Percentiles rank a stretch among this genome's conserved stretches.
These are phyloP conservation scores for Teratosphaeria destructans DNA, from an alignment of 2,329 filamentous ascomycete genomes.

Conservation along the genomic window DNA sequence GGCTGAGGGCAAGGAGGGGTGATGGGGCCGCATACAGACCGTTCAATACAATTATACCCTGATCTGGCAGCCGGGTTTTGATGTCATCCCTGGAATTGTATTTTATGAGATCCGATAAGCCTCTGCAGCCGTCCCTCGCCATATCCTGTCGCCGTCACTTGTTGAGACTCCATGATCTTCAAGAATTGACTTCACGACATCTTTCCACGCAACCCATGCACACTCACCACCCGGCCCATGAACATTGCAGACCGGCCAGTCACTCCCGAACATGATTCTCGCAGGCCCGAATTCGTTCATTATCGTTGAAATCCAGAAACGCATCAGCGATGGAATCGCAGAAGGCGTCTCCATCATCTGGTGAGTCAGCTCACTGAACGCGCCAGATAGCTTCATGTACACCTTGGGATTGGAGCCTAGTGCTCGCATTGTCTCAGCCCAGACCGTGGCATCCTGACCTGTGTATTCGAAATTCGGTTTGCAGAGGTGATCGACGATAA, in stretches of 20 bases:
- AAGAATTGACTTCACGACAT: constrained; percentile 58
- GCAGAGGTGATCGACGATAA: constrained; percentile 78
- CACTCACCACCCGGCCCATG: constrained; percentile 44
- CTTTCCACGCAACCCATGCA: constrained; percentile 68
- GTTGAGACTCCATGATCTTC: constrained; percentile 39
- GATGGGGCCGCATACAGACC: background rate
- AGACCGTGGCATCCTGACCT: constrained; percentile 50
- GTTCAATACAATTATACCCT: background rate
- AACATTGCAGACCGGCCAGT: constrained; percentile 86
- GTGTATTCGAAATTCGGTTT: constrained; percentile 56
- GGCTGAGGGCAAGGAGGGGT: constrained; percentile 13
- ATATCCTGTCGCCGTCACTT: constrained; percentile 56
- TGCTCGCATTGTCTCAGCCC: constrained; percentile 57
- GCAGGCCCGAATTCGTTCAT: constrained; percentile 60
- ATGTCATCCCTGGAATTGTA: background rate
- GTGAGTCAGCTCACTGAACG: constrained; percentile 66
- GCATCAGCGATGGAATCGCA: constrained; percentile 52
- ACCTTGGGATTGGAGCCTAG: constrained; percentile 55
- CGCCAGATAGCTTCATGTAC: constrained; percentile 90
- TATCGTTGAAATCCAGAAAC: constrained; percentile 62
- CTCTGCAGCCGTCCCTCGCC: constrained; percentile 59
- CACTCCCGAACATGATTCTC: constrained; percentile 79
- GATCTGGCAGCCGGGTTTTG: background rate
- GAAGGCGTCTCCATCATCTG: constrained; percentile 26
- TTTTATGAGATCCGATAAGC: constrained; percentile 46